These are phyloP conservation scores for Ramalina intermedia DNA, from an alignment of 495 filamentous ascomycete species.

Conservation along the genomic window DNA sequence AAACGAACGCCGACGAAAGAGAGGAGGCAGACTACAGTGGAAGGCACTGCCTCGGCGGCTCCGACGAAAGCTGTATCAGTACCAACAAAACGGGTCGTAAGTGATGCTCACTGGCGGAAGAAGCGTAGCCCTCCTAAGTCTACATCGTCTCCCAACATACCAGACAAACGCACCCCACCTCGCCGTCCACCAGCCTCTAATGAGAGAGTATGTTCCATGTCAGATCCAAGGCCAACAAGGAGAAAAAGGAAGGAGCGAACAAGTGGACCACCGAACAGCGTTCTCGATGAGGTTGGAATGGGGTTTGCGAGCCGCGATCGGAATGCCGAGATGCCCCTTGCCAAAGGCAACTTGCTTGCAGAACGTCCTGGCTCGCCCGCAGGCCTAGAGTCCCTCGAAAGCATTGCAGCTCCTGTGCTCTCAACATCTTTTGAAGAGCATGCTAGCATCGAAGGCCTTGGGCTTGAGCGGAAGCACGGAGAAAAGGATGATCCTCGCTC, in stretches of 20 bases:
- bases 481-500: slow-evolving; percentile 16
- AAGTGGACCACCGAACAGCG: background rate
- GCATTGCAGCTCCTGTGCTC: background rate
- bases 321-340: too few relatives aligned
- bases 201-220: slow-evolving; percentile 25
- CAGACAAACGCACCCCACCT: slow-evolving; percentile 34
- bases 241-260: slow-evolving; percentile 21
- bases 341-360: too few relatives aligned
- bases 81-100: slow-evolving; percentile 65
- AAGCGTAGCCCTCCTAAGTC: slow-evolving; percentile 30
- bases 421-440: background rate
- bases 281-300: too few relatives aligned
- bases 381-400: background rate
- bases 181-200: slow-evolving; percentile 31
- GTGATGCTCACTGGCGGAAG: slow-evolving; percentile 61
- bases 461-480: slow-evolving; percentile 1
- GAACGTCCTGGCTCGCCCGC: slow-evolving; percentile 7
- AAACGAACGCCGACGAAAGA: slow-evolving; percentile 15
- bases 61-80: slow-evolving; percentile 6
- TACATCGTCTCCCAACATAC: slow-evolving; percentile 12
- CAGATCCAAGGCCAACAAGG: slow-evolving; percentile 23
- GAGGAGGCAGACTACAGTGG: slow-evolving; percentile 19
- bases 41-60: slow-evolving; percentile 24
- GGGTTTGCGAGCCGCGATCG: too few relatives aligned
- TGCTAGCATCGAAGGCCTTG: slow-evolving; percentile 8